Base-by-base conservation (phyloP, 2,329 filamentous ascomycete genomes). In the Diaporthe citrichinensis region DNA sequence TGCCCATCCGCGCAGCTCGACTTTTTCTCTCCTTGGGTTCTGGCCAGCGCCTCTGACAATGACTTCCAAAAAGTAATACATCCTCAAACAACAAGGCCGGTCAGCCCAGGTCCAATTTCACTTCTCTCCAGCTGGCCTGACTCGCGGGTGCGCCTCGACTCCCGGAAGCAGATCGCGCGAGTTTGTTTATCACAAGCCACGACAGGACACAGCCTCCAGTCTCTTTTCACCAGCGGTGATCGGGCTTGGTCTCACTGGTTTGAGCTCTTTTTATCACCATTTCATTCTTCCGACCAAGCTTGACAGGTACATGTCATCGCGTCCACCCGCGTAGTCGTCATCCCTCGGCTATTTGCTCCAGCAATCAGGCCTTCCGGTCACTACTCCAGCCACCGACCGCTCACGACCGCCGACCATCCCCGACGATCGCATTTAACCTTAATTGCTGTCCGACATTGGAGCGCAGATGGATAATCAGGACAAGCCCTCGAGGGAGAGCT, bases 401-500 rank as follows among this genome's bases (percentile, higher is more conserved):
- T 44, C n/a, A 49, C 53, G 25, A 46, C 41, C 71, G 53, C 55
- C 67, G 71, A 69, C 23, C 49, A 69, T 53, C 57, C 68, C 46
- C 39, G 31, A 28, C 61, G 31, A 71, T 53, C 61, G 23, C 36
- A 61, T 69, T 65, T 71, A 62, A 65, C 31, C 58, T 39, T 65
- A 44, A n/a, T 71, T 59, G n/a, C 57, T 39, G 51, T 62, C 28
- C 73, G 46, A 12, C 28, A 36, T 34, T 53, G 57, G 51, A 46
- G 39, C 67, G 55, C 71, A 61, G 55, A 81, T 81, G 80, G 79
- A 81, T 74, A 77, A 79, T 31, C 78, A 78, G 57, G 77, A 74
- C 51, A 76, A 78, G 71, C 79, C 79, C 53, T 78, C 79, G 34
- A 77, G 77, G 76, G 80, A 81, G 76, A 81, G 77, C 71, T 71